Evolutionary conservation across 805 yeast species (phyloP), one percentile per base, ranked within the genome.

Genomic region (Candida endomychidarum): DNA sequence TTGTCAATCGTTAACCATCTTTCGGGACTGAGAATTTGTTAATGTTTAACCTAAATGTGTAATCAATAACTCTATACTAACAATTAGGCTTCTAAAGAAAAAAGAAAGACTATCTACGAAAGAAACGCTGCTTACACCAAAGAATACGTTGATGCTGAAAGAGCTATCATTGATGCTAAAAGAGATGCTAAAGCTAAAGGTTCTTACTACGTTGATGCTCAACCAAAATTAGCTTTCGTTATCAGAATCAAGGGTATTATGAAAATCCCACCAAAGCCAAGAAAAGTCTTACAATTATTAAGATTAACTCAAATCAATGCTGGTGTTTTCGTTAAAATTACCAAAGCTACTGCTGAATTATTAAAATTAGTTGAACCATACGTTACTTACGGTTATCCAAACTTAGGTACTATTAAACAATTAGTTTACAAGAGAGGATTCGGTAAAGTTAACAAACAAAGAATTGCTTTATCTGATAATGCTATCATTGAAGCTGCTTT

Each of bases 171-270:
- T 67, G 76, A 77, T 43, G 95, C 96, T 63, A 83, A 83, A 80
- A 87, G 96, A 74, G 87, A 85, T 54, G 96, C 96, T 59, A 86
- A 85, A 80, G 90, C 91, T 71, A 75, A 81, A 65, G 95, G 95
- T 72, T 82, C 93, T 64, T 86, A 83, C 88, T 90, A 82, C 80
- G 95, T 88, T 62, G 88, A 82, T 65, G 96, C 95, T 72, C 91
- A 90, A 81, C 81, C 83, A 65, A 89, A 87, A 76, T 84, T 90
- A 65, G 95, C 87, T 56, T 88, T 90, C 72, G 95, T 90, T 66
- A 81, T 90, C 73, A 88, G 98, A 85, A 90, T 90, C 83, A 90
- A 90, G 91, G 97, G 97, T 90, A 87, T 90, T 74, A 86, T 79
- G 90, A 90, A 89, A 85, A 88, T 90, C 63, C 86, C 96, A 67